Evolutionary conservation across 1,284 basidiomycete species (phyloP), one percentile per base, ranked within the genome.

Genomic region (Cutaneotrichosporon sp.): DNA sequence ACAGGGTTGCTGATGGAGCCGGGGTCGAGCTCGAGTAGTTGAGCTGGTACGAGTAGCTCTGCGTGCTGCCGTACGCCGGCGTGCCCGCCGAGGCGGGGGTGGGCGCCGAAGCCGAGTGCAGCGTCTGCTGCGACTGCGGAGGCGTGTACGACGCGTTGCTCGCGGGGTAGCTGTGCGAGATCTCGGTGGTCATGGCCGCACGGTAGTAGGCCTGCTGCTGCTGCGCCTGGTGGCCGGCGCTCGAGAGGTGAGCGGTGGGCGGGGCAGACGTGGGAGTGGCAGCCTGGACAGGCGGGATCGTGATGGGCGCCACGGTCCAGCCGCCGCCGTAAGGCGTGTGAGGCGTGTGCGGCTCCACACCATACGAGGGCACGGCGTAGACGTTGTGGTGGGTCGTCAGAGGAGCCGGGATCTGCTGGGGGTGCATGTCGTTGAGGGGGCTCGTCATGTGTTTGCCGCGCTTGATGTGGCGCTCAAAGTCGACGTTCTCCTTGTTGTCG

Each of bases 401-500:
- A n/a, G 64, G 64, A 4, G 64, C 56, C 36, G 62, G 34, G 14
- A 56, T 58, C 46, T 61, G 56, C 33, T 36, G 33, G 24, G 47
- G 50, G 43, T 54, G 34, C 16, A 64, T 9, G 47, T 58, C 63
- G 25, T 47, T 18, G 24, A 43, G 33, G 13, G 46, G 27, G 20
- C 53, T 55, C 43, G 16, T 31, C 51, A 54, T 20, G 38, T 54
- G 56, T 61, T 66, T 66, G 53, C 56, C 62, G 31, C 64, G 61
- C 61, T 66, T 66, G 42, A 60, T 49, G 24, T 55, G 43, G 24
- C 61, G 61, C 51, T 54, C 60, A 43, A 46, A 60, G 60, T 60
- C 60, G 31, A 63, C 25, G 45, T 66, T 66, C 61, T 66, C 64
- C 64, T 66, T 66, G 64, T 60, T 54, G 47, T 52, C 49, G 43